Evolutionary conservation across 805 yeast genomes (phyloP), one percentile per base, ranked within the genome.

Genomic region (Hanseniaspora valbyensis): DNA sequence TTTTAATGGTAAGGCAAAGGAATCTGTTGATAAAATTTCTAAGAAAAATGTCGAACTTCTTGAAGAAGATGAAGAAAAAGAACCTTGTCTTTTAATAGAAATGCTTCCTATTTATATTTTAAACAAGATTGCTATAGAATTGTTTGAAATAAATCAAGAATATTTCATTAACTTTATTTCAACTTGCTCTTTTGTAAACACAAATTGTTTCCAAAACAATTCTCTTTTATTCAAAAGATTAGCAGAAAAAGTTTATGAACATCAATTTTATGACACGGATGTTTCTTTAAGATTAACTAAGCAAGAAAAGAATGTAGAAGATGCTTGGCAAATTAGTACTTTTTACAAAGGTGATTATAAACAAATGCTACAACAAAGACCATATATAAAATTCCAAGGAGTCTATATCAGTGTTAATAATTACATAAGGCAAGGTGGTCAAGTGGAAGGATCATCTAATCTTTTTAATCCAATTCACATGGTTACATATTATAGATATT

Each of bases 401-500:
- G 73, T 87, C 18, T 90, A 90, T 58, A 83, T 90, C 21, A 80
- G 95, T 58, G 83, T 81, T 18, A 84, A 89, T 46, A 83, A 83
- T 54, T 89, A 88, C 64, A 76, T 83, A 56, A 74, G 95, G 50
- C 87, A 84, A 59, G 96, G 96, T 33, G 81, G 84, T 2, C 73
- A 80, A 46, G 74, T 78, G 8, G 84, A 77, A 55, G 75, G 80
- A 41, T 76, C 84, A 0, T 69, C 71, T 28, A 73, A 83, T 5
- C 78, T 92, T 82, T 65, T 73, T 40, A 77, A 78, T 54, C 96
- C 96, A 1, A 76, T 84, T 19, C 78, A 85, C 57, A 78, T 87
- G 61, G 83, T 90, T 37, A 85, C 96, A 0, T 90, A 90, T 61
- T 90, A 86, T 61, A 69, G 98, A 55, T 92, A 88, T 63, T 65